Evolutionary conservation across 192 early-diverging fungal genomes (phyloP).

Genomic region (Chytriomyces confervae): DNA sequence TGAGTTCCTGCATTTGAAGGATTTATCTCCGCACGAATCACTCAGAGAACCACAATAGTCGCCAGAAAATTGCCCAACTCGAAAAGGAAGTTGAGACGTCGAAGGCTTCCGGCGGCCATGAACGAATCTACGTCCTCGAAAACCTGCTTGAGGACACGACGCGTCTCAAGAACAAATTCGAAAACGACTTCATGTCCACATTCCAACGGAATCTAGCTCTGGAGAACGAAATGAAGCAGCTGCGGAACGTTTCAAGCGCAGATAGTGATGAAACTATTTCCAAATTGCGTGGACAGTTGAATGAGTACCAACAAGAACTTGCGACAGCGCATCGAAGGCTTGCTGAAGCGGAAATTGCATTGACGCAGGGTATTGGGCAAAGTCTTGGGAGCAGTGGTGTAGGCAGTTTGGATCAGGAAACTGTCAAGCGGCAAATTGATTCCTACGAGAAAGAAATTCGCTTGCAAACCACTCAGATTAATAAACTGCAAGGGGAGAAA

Average conservation of each 20-base stretch:
- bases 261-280: conserved; percentile 43
- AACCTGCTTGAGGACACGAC: conserved; percentile 67
- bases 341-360: conserved; percentile 37
- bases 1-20: conserved; percentile 1
- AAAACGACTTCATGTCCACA: conserved; percentile 64
- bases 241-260: conserved; percentile 34
- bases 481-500: conserved; percentile 64
- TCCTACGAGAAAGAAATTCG: conserved; percentile 31
- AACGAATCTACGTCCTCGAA: conserved; percentile 58
- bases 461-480: conserved; percentile 48
- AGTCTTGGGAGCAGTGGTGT: background rate
- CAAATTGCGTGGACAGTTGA: conserved; percentile 40
- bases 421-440: conserved; percentile 39
- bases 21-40: background rate
- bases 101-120: conserved; percentile 31
- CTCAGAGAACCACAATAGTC: conserved; percentile 35
- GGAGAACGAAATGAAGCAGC: conserved; percentile 55
- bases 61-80: conserved; percentile 61
- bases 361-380: conserved; percentile 30
- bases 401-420: conserved; percentile 30
- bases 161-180: conserved; percentile 62
- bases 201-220: conserved; percentile 60
- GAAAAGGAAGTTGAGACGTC: conserved; percentile 62
- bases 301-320: conserved; percentile 31
- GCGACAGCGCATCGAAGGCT: conserved; percentile 22